Evolutionary conservation across 208 protist species (phyloP), one percentile per base, ranked within the genome.

Genomic region (Trypanosoma boissoni): DNA sequence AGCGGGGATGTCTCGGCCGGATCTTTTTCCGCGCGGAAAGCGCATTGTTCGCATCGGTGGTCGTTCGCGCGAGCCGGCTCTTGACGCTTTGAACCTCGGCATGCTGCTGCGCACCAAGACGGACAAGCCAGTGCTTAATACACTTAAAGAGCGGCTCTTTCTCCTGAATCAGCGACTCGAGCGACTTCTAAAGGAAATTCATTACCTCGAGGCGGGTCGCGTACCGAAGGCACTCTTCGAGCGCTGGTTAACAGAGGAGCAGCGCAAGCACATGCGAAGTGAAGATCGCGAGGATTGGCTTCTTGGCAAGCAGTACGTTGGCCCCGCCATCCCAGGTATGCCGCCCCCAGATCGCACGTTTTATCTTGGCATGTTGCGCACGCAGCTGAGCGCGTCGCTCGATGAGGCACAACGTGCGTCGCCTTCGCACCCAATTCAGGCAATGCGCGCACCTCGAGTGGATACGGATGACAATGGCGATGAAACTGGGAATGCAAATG

Each of bases 21-120:
- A 85, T 58, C 46, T 72, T n/a, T 95, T 95, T 52, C 88, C 88
- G 0, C 53, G 64, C 43, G 88, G 85, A 6, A 76, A 81, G 28
- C 83, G 86, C 7, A 65, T 95, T 45, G 80, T 95, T n/a, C 88
- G 88, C 50, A 89, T 95, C 34, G 88, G 88, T 60, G 88, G 88
- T 16, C 85, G 85, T 48, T 95, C 88, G 3, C 64, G 75, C 10
- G 83, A 95, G 58, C 16, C 72, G 5, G 74, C 73, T 3, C 79
- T 95, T 21, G 86, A 87, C 52, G 59, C 58, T 10, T 80, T 90
- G 74, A 95, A 95, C 71, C 74, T 95, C 45, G 66, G 74, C 49
- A 48, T 76, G 32, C 57, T 95, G 24, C 34, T 92, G 37, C 85
- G 75, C 28, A 62, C 60, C 18, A 80, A 73, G 43, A 76, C 59